Base-by-base conservation (phyloP, 2,329 filamentous ascomycete species). In the Trichoderma breve region DNA sequence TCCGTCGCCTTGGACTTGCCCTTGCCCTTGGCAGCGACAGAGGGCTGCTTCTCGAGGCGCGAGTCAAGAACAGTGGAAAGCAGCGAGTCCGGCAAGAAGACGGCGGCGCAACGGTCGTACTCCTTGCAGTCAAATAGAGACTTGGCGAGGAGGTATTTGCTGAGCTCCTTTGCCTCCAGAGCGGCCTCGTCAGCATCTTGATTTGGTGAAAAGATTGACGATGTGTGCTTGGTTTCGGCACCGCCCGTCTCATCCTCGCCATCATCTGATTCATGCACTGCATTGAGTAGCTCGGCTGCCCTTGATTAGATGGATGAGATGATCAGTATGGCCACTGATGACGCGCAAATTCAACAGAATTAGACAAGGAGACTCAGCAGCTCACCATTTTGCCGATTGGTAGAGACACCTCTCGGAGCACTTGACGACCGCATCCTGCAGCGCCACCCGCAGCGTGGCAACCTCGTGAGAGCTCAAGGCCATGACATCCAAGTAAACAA, bases 391-490 rank as follows among this genome's bases (percentile, higher is more conserved):
- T 32, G 96, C 92, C 7, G 95, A 96, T 78, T 98, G 95, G 79
- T 98, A 98, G 14, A 99, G 88, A 81, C 96, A 97, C 80, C 96
- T 87, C 80, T 99, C 96, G 1, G 94, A 97, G 83, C 95, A 98
- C 79, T 94, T 94, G 28, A 96, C 87, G 3, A 96, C 91, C 34
- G 95, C 94, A 78, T 94, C 92, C 80, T 97, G 93, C 57, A 98
- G 86, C 39, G 93, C 89, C 47, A 87, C 87, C 78, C 92, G 90
- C 73, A 97, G 85, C 78, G 94, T 91, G 65, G 84, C 82, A 58
- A 86, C 84, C 73, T 90, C 88, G 73, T 86, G 83, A 69, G 86
- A 82, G 72, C 84, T 88, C 73, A 91, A 83, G 72, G 83, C 82
- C 88, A 90, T 90, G 26, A 15, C 34, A 6, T 21, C 75, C 72